A percentile compares a stretch with the other conserved stretches of the same genome.
Conservation (phyloP, 1,284 basidiomycete species). For the Ganoderma lingzhi region DNA sequence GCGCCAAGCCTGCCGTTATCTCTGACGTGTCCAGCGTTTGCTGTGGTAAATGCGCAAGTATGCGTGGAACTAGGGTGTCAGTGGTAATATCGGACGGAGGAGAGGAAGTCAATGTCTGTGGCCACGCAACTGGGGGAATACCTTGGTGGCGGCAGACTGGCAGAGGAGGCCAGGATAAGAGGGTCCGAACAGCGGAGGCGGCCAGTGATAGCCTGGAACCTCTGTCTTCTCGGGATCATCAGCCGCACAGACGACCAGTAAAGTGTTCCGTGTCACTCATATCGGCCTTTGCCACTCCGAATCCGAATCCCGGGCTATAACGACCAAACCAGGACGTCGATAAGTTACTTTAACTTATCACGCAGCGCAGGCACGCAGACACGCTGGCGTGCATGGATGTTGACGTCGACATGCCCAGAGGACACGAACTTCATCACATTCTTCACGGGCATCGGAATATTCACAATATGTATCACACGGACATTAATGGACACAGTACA, state of each 20-base stretch:
- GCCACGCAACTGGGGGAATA: not conserved
- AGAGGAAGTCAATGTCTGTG: not conserved
- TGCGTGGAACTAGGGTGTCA: not conserved
- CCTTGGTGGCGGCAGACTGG: not conserved
- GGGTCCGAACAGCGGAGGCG: not conserved
- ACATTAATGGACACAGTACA: not conserved
- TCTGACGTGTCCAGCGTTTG: conserved; percentile 19
- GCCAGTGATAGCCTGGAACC: conserved; percentile 13
- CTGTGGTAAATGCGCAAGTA: not conserved
- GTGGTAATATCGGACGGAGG: not conserved
- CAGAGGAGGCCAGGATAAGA: not conserved
- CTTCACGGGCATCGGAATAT: not conserved
- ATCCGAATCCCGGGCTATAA: not conserved
- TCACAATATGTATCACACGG: not conserved
- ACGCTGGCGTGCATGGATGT: not conserved
- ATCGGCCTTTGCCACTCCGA: not conserved
- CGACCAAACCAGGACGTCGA: not conserved
- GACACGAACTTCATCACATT: not conserved
- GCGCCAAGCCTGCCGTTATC: conserved; percentile 23
- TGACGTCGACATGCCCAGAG: not conserved
- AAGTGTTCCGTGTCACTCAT: not conserved
- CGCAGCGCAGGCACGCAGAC: not conserved
- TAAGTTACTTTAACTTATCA: too few relatives aligned
- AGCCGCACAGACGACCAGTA: conserved; percentile 18
- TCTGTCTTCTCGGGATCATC: conserved; percentile 14